Evolutionary conservation across 164 flowering plant species (phyloP), one percentile per base, ranked within the genome.

Genomic region (Vitis labrusca): DNA sequence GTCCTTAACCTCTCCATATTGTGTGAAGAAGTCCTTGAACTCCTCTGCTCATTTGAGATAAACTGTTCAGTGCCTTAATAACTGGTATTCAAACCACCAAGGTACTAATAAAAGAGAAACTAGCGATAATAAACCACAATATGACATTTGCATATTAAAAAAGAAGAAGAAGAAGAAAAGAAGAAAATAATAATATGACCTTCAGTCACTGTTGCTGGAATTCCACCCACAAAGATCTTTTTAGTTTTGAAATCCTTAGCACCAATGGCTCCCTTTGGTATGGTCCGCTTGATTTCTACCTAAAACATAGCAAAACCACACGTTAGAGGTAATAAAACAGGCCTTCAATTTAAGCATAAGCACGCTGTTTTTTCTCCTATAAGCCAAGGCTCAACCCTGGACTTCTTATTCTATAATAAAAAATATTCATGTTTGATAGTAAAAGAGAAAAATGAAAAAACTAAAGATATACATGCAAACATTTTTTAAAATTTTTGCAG

Each of bases 151-250:
- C 27, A n/a, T 59, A 59, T n/a, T 19, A 17, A 54, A 67, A 11
- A 67, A 44, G 37, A 5, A 8, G 12, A 59, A 44, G 56, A 10
- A 57, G 47, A 15, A 14, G 47, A 56, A 49, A 54, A 12, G 11
- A 32, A 68, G 48, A 61, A 50, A 13, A 59, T 8, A 51, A 48
- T 6, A 37, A 58, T 14, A 17, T 60, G 19, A 93, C 98, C 97
- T 72, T 93, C 98, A 50, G 65, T 74, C 9, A 93, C 76, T 1
- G 84, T 48, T 47, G 92, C 69, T 19, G 97, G 98, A 77, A 93
- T 83, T 30, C 98, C 97, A 64, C 98, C 98, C 4, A 93, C 94
- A 81, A 93, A 91, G 9, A 91, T 89, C 85, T 91, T 93, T 80
- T 83, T 93, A 0, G 98, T 93, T 83, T 81, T 91, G 73, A 90